These are phyloP conservation scores for Plasmopara muralis DNA, from an alignment of 352 stramenopile species.

Conservation along the genomic window DNA sequence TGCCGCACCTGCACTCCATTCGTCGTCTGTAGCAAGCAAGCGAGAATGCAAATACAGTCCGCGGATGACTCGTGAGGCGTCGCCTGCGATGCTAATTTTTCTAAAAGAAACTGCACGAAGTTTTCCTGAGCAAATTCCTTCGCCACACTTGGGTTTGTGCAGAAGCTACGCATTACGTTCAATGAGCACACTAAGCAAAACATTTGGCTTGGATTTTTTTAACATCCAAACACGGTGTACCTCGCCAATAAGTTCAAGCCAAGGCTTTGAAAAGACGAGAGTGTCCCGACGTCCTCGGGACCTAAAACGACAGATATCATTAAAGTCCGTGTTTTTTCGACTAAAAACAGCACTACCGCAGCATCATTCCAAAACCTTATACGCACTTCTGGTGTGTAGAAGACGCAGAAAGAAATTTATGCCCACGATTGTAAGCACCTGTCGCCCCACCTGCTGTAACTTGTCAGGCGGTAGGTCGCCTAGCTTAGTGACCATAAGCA, in stretches of 20 bases:
- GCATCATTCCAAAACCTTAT: not conserved
- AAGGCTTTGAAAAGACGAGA: conserved; percentile 71
- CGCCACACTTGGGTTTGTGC: conserved; percentile 39
- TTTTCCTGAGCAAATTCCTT: conserved; percentile 60
- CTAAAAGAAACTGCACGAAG: conserved; percentile 44
- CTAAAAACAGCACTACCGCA: not conserved
- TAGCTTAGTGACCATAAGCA: conserved; percentile 86
- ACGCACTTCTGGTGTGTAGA: conserved; percentile 62
- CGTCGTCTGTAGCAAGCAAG: conserved; percentile 34
- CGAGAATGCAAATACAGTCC: conserved; percentile 51
- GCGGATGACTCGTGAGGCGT: conserved; percentile 22
- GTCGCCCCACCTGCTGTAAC: conserved; percentile 41
- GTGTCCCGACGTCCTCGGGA: conserved; percentile 31
- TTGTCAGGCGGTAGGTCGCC: conserved; percentile 32
- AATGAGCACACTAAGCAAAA: conserved; percentile 1
- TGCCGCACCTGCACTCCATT: conserved; percentile 38
- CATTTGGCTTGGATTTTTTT: too few species aligned
- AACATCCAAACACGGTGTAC: conserved; percentile 15
- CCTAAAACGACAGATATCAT: conserved; percentile 22
- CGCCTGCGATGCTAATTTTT: conserved; percentile 34
- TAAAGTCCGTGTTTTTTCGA: not conserved
- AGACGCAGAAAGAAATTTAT: conserved; percentile 70
- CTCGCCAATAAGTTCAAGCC: conserved; percentile 78
- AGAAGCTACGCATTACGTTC: conserved; percentile 42
- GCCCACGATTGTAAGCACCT: conserved; percentile 61